phyloP scores from a whole-genome alignment of 257 asterid species.

The Rehmannia glutinosa region DNA sequence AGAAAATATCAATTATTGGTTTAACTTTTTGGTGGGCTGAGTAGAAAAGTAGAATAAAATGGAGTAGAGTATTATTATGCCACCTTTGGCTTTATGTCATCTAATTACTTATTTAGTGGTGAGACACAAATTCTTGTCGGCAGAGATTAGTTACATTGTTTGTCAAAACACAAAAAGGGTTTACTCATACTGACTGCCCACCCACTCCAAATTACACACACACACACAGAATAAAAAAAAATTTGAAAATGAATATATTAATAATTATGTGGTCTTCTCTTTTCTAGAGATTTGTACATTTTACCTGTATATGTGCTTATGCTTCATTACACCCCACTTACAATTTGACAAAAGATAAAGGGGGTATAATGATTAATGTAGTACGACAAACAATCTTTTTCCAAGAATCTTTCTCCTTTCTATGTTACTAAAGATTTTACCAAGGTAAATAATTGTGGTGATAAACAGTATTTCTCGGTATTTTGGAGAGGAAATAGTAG shows the following conservation, averaged over 20 bases:
- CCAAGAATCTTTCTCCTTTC: no score
- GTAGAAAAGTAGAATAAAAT: slow-evolving; percentile 27
- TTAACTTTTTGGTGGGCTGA: slow-evolving; percentile 28
- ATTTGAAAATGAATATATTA: no score
- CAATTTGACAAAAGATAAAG: no score
- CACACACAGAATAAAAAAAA: neutral
- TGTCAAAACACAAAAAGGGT: slow-evolving; percentile 1
- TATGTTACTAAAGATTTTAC: no score
- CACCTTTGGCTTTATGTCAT: slow-evolving; percentile 35
- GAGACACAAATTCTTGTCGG: slow-evolving; percentile 83
- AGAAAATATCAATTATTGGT: slow-evolving; percentile 17
- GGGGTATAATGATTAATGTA: no score
- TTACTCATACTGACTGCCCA: slow-evolving; percentile 56
- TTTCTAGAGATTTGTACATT: no score
- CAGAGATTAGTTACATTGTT: slow-evolving; percentile 34
- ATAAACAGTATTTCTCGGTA: neutral
- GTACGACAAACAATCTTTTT: no score
- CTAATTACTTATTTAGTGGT: slow-evolving; percentile 58
- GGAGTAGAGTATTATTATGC: slow-evolving; percentile 34
- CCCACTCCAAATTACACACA: slow-evolving; percentile 45
- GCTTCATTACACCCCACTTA: no score
- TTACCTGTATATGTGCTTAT: no score
- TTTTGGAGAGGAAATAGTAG: neutral
- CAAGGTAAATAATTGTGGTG: neutral
- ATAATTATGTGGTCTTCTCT: no score